These are phyloP conservation scores for Pachysandra terminalis DNA, from an alignment of 164 flowering plant genomes.

Conservation along the genomic window DNA sequence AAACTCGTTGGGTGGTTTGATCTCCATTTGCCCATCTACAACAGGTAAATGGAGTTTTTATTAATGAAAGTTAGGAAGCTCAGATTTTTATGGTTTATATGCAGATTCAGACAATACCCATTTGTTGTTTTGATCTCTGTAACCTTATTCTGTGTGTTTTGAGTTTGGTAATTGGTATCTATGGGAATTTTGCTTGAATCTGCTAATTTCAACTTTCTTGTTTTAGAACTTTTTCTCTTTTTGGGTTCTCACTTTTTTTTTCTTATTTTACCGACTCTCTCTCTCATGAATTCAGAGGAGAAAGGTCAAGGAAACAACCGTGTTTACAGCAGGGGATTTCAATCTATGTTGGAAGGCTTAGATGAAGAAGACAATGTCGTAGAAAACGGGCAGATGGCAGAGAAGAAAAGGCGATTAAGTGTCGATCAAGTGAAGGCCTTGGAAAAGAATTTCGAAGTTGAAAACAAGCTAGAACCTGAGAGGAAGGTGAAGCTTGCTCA, in stretches of 20 bases:
- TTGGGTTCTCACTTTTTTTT: background rate
- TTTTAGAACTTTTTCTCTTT: background rate
- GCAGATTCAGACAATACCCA: conserved; percentile 13
- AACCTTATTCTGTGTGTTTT: background rate
- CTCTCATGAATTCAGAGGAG: conserved; percentile 11
- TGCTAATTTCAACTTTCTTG: background rate
- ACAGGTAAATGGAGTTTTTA: conserved; percentile 26
- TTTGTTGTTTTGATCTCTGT: no score
- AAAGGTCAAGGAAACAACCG: conserved; percentile 12
- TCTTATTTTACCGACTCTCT: background rate
- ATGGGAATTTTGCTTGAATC: background rate
- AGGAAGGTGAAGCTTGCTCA: conserved; percentile 41
- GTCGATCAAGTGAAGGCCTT: conserved; percentile 41
- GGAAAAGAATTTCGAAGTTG: conserved; percentile 43
- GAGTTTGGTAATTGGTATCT: background rate
- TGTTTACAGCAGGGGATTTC: conserved; percentile 27
- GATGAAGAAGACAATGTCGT: conserved; percentile 37
- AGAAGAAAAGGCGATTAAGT: conserved; percentile 37
- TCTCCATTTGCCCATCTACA: conserved; percentile 66
- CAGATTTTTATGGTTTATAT: background rate
- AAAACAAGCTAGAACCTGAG: conserved; percentile 50
- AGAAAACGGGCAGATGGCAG: conserved; percentile 25
- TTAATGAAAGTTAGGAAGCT: conserved; percentile 7
- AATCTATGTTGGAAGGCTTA: conserved; percentile 30
- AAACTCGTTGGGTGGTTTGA: conserved; percentile 76